These are phyloP conservation scores for cucumber (Cucumis sativus) DNA, from an alignment of 306 rosid species.

Conservation along the genomic window Cucumber_9930_V3 NC_026657.2:30384001-30384500, in stretches of 20 bases:
- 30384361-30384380: neutral
- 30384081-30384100: neutral
- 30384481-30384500: constrained; percentile 30
- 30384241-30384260: neutral
- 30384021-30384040: neutral
- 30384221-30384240: neutral
- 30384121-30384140: neutral
- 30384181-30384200: neutral
- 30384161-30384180: neutral
- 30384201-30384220: neutral
- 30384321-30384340: neutral
- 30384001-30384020: neutral
- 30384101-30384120: neutral
- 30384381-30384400: neutral
- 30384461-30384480: constrained; percentile 50
- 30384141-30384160: neutral
- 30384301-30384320: neutral
- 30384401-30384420: neutral
- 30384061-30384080: neutral
- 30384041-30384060: neutral
- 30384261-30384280: neutral
- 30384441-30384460: constrained; percentile 67
- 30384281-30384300: neutral
- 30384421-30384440: constrained; percentile 34
- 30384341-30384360: neutral